Conservation (phyloP, 177 flowering plant species). For the Vitis hybrid region DNA sequence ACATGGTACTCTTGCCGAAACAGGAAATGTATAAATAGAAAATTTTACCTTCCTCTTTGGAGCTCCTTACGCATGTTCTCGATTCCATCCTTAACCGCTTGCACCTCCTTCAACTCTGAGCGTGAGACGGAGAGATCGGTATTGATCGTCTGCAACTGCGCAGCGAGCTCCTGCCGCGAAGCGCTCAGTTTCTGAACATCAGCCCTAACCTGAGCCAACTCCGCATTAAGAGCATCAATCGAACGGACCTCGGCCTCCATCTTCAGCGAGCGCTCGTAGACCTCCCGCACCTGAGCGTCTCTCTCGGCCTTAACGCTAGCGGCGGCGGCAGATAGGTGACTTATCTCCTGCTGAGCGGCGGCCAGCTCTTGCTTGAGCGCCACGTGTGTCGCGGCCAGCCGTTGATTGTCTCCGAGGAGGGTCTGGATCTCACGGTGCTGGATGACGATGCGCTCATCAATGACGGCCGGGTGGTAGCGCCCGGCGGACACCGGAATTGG, state of each 20-base stretch:
- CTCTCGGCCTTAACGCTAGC: conserved; percentile 53
- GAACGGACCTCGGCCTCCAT: conserved; percentile 59
- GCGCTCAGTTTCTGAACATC: conserved; percentile 48
- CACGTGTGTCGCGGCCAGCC: conserved; percentile 65
- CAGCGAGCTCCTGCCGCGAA: conserved; percentile 31
- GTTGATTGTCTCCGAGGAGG: conserved; percentile 70
- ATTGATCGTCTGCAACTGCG: conserved; percentile 37
- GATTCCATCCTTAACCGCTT: conserved; percentile 44
- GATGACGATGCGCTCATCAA: conserved; percentile 48
- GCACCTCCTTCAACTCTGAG: conserved; percentile 32
- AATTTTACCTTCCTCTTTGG: conserved; percentile 63
- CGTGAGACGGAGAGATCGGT: conserved; percentile 34
- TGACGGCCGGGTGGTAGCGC: conserved; percentile 23
- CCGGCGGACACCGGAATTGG: background rate
- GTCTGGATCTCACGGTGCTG: conserved; percentile 61
- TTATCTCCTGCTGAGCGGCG: conserved; percentile 54
- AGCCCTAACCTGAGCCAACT: conserved; percentile 47
- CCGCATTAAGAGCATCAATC: conserved; percentile 38
- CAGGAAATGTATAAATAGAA: background rate
- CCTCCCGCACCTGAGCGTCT: conserved; percentile 58
- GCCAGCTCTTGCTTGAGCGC: conserved; percentile 74
- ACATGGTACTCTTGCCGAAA: background rate
- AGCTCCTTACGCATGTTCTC: conserved; percentile 52
- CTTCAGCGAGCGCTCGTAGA: conserved; percentile 56
- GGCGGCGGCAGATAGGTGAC: conserved; percentile 44